Conservation (phyloP, 257 asterid genomes). For the Osmanthus fragrans region DNA sequence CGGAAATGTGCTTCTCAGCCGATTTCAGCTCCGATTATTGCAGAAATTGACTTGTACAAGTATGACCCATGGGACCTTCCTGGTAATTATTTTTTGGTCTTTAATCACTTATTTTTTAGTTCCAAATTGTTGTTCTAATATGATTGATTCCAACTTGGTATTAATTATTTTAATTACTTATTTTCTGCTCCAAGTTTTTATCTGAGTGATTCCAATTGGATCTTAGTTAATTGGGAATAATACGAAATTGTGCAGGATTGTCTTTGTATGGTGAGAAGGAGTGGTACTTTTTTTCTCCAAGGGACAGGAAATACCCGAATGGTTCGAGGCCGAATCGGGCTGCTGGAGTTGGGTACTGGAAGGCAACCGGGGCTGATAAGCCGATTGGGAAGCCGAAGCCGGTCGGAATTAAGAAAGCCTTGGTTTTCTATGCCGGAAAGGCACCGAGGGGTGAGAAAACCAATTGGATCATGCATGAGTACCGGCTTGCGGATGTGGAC, state of each 20-base stretch:
- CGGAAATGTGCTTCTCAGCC: constrained; percentile 39
- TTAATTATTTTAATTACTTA: no score
- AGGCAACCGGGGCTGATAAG: constrained; percentile 69
- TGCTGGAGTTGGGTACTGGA: constrained; percentile 65
- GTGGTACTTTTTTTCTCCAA: constrained; percentile 63
- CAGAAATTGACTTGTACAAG: constrained; percentile 52
- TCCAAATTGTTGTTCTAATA: neutral
- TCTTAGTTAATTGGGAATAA: neutral
- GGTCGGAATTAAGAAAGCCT: constrained; percentile 59
- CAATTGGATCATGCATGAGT: constrained; percentile 68
- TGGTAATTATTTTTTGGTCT: constrained; percentile 21
- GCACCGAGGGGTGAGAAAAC: constrained; percentile 58
- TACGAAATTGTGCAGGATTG: constrained; percentile 28
- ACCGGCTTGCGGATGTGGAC: constrained; percentile 59
- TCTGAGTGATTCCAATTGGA: neutral
- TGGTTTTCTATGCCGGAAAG: constrained; percentile 62
- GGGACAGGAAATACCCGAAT: constrained; percentile 65
- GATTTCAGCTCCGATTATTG: constrained; percentile 45
- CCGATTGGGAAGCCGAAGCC: constrained; percentile 49
- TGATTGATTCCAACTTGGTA: neutral
- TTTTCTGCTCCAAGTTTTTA: neutral
- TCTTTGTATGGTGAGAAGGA: constrained; percentile 62
- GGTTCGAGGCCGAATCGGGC: constrained; percentile 67
- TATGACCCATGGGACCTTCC: constrained; percentile 54
- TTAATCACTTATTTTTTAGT: neutral